Conservation (phyloP, 2,329 filamentous ascomycete genomes). For the Fonsecaea pugnacius region DNA sequence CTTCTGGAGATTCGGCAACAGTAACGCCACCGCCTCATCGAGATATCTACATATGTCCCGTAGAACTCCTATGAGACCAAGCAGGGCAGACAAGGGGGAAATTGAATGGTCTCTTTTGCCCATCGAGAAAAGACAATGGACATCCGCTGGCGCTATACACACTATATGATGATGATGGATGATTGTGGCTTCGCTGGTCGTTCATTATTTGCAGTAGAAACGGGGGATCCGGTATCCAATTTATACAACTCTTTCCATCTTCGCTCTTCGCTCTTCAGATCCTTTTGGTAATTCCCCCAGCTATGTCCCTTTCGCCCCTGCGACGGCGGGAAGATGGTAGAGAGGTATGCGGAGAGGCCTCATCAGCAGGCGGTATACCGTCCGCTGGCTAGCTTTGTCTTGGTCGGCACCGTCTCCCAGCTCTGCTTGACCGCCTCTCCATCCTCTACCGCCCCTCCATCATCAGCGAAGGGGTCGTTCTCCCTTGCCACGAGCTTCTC, state of each 20-base stretch:
- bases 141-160: too few species aligned
- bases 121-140: too few species aligned
- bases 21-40: too few species aligned
- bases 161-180: too few species aligned
- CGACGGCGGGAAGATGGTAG: background rate
- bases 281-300: background rate
- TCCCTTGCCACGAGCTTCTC: constrained; percentile 44
- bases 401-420: constrained; percentile 71
- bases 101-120: background rate
- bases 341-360: background rate
- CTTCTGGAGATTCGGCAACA: too few species aligned
- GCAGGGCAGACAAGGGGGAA: too few species aligned
- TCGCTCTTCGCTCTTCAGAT: background rate
- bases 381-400: constrained; percentile 72
- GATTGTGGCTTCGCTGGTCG: background rate
- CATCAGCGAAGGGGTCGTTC: constrained; percentile 56
- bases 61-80: too few species aligned
- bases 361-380: constrained; percentile 67
- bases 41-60: too few species aligned
- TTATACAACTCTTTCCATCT: constrained; percentile 1
- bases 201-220: constrained; percentile 1
- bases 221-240: background rate
- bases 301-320: background rate
- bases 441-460: constrained; percentile 39
- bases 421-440: constrained; percentile 40